phyloP scores from a whole-genome alignment of 2,329 filamentous ascomycete genomes.

The Aspergillus sp. region DNA sequence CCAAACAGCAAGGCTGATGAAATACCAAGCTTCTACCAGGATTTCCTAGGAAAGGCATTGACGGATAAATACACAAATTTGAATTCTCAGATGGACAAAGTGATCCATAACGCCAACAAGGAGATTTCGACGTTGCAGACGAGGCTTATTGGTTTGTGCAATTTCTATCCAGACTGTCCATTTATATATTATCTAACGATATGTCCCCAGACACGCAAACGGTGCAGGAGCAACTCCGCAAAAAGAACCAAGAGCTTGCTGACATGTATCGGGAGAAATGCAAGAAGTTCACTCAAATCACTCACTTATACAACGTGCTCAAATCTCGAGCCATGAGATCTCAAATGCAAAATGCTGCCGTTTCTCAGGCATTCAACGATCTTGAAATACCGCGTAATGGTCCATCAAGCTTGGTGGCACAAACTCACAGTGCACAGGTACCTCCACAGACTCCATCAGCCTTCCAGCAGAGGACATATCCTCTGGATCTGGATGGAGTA shows the following conservation, averaged over 20 bases:
- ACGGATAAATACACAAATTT: conserved; percentile 69
- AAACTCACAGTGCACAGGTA: conserved; percentile 11
- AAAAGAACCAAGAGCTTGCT: conserved; percentile 71
- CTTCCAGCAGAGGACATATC: conserved; percentile 21
- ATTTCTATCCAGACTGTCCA: not conserved
- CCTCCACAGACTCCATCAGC: conserved; percentile 27
- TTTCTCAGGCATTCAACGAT: conserved; percentile 47
- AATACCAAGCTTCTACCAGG: conserved; percentile 67
- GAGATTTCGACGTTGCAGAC: conserved; percentile 68
- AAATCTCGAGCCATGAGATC: conserved; percentile 57
- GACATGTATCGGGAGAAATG: conserved; percentile 69
- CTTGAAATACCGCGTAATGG: conserved; percentile 23
- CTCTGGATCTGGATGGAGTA: conserved; percentile 27
- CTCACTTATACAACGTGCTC: conserved; percentile 58
- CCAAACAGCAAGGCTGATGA: conserved; percentile 8
- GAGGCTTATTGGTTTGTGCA: conserved; percentile 59
- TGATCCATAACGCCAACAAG: conserved; percentile 71
- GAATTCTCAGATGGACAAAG: conserved; percentile 67
- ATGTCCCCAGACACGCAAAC: conserved; percentile 52
- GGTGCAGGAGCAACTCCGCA: conserved; percentile 63
- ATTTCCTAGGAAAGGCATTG: conserved; percentile 69
- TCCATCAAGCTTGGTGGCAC: conserved; percentile 11
- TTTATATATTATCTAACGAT: not conserved
- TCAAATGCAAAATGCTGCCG: conserved; percentile 55
- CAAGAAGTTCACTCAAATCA: conserved; percentile 66